Base-by-base conservation (phyloP, 225 moss, liverwort and hornwort species). In the Polytrichum commune region DNA sequence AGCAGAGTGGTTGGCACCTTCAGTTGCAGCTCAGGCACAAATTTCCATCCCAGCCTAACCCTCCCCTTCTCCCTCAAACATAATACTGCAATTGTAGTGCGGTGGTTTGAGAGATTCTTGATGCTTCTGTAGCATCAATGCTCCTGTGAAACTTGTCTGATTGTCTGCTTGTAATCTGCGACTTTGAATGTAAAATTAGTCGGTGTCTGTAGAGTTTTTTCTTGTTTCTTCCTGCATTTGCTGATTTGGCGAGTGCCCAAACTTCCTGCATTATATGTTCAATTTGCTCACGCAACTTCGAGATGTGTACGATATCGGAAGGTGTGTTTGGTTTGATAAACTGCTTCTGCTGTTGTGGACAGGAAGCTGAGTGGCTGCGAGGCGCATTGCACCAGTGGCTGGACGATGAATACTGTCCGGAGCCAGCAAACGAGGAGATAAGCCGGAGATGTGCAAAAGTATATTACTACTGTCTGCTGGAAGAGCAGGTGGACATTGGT, bases 311-410 rank as follows among this genome's bases (percentile, higher is more conserved):
- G 9, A 3, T 13, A 10, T 33, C 13, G 10, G 10, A 46, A 46
- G 46, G 46, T 46, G 46, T 46, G 46, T 46, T 46, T 46, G 46
- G 46, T 46, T 46, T 16, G 46, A 46, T 46, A 13, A 16, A 46
- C 46, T 46, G 13, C 4, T 46, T 46, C 13, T 10, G 10, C 16
- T 46, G 16, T 46, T 46, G 46, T 16, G 13, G 35, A 46, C 87
- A 95, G 96, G 93, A 97, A 84, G 90, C 96, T 64, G 96, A 93
- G 64, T 97, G 96, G 96, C 83, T 97, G 27, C 86, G 89, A 78
- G 84, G 81, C 76, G 90, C 92, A 23, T 76, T 97, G 63, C 96
- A 91, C 35, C 89, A 92, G 69, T 97, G 96, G 96, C 76, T 97
- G 27, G 93, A 93, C 69, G 96, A 97, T 3, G 96, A 97, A 72